Conservation (phyloP, 2,329 filamentous ascomycete species). For the Didymella lethalis region DNA sequence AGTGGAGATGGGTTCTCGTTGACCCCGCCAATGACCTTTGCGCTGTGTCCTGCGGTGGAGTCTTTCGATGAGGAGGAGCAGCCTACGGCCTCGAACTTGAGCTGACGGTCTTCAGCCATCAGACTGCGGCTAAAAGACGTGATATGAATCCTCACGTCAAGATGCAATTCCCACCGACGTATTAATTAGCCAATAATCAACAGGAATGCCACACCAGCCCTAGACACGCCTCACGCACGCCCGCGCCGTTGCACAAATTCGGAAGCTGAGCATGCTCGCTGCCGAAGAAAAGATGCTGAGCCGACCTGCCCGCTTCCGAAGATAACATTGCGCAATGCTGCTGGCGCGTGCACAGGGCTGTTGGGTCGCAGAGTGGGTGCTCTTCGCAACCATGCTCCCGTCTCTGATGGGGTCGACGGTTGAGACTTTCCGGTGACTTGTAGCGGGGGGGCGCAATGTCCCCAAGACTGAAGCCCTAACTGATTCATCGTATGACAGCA, state of each 20-base stretch:
- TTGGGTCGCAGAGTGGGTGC: neutral
- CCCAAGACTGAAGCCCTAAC: neutral
- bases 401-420: neutral
- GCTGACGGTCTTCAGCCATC: conserved; percentile 10
- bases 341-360: conserved; percentile 3
- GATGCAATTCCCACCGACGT: conserved; percentile 13
- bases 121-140: conserved; percentile 39
- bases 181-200: conserved; percentile 2
- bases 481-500: neutral
- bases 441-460: neutral
- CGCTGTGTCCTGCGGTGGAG: conserved; percentile 3
- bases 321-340: conserved; percentile 13
- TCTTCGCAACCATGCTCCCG: neutral
- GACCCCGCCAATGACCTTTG: conserved; percentile 10
- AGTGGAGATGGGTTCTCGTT: conserved; percentile 17
- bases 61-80: conserved; percentile 1
- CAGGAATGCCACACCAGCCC: conserved; percentile 4
- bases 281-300: conserved; percentile 23
- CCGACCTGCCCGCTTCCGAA: conserved; percentile 5
- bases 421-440: conserved; percentile 1
- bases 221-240: conserved; percentile 7
- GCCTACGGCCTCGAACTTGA: conserved; percentile 25
- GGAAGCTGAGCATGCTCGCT: conserved; percentile 28
- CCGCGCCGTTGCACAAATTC: conserved; percentile 26
- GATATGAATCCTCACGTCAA: conserved; percentile 25